Evolutionary conservation across 2,329 filamentous ascomycete species (phyloP), one percentile per base, ranked within the genome.

Genomic region (Penicillium italicum): DNA sequence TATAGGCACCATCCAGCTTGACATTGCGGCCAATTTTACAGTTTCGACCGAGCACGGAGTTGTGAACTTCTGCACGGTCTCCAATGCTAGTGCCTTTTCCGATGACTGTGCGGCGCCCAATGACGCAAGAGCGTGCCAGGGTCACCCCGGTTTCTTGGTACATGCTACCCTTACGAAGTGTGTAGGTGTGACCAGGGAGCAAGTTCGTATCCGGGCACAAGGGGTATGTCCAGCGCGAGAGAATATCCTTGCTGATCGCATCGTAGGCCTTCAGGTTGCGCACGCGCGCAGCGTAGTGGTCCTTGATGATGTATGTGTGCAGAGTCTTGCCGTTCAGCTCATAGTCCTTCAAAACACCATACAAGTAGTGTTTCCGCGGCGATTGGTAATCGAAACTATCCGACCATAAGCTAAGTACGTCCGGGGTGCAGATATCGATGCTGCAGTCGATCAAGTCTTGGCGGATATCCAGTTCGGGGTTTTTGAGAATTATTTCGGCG

Each of bases 281-380:
- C 12, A 91, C 92, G 61, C 94, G 82, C 1, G 92, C 91, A 1
- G 91, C 90, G 69, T 97, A 99, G 56, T 90, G 85, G 49, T 91
- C 84, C 34, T 85, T 83, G 42, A 95, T 79, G 61, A 97, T 87
- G 66, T 97, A 89, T 2, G 91, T 88, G 71, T 97, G 91, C 50
- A 99, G 90, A n/a, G 91, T 91, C 77, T 97, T 96, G 56, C 92
- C 92, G 72, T 97, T 97, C 54, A 97, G 80, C 71, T 99, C 94
- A 78, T 91, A 96, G 72, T 99, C 94, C 76, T 97, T 97, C 51
- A 99, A 78, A 1, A 97, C 91, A 56, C 92, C 92, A 70, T 92
- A 90, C 34, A 99, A 76, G 66, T 96, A 97, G 67, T 96, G 91
- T 66, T 87, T 88, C 52, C 92, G 84, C 1, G 93, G 91, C 8